These are phyloP conservation scores for Ambispora gerdemannii DNA, from an alignment of 192 early-diverging fungal genomes.

Conservation along the genomic window DNA sequence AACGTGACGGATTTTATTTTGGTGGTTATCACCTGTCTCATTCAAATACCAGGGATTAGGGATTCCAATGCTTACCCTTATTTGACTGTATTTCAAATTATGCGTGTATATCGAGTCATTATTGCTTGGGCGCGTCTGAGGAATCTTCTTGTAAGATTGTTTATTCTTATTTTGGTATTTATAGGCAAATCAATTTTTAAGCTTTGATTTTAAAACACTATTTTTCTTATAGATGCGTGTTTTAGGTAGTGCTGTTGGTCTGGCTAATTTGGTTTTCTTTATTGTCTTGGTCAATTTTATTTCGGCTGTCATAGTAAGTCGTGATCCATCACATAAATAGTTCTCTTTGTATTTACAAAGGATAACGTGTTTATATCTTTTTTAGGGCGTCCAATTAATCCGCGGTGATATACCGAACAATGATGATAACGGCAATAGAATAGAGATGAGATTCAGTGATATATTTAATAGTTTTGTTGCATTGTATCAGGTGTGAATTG, in stretches of 20 bases:
- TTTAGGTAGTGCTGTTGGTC: conserved; percentile 55
- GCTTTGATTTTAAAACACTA: neutral
- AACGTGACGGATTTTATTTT: conserved; percentile 50
- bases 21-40: conserved; percentile 45
- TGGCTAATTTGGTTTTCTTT: conserved; percentile 58
- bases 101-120: conserved; percentile 50
- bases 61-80: conserved; percentile 43
- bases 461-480: conserved; percentile 54
- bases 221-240: conserved; percentile 42
- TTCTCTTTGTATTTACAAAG: no score
- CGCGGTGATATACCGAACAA: conserved; percentile 31
- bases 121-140: conserved; percentile 47
- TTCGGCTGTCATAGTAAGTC: conserved; percentile 51
- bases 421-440: conserved; percentile 10
- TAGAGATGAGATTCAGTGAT: conserved; percentile 45
- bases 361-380: no score
- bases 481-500: conserved; percentile 56
- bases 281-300: conserved; percentile 50
- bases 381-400: conserved; percentile 45
- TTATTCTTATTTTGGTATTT: neutral
- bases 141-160: conserved; percentile 44
- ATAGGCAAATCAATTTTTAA: neutral
- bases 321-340: no score
- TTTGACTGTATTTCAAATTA: conserved; percentile 52
- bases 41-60: conserved; percentile 51